phyloP scores from a whole-genome alignment of 2,329 filamentous ascomycete species.

The Aspergillus neoniger region DNA sequence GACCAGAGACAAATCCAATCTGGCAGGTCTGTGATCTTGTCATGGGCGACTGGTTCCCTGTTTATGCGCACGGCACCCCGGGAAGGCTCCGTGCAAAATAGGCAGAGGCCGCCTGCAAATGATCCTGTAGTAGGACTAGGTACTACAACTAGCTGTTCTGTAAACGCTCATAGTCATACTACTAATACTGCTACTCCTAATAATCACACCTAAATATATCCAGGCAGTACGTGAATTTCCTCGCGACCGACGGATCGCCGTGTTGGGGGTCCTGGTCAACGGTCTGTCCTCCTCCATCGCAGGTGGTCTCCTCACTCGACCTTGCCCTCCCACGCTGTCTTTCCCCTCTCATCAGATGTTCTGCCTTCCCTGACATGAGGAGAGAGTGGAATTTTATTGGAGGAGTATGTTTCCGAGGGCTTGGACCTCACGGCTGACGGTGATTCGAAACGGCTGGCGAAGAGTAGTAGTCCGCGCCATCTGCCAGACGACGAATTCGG shows the following conservation, averaged over 20 bases:
- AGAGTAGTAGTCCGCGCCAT: slow-evolving; percentile 9
- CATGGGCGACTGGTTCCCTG: neutral
- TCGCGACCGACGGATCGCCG: neutral
- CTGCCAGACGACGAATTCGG: slow-evolving; percentile 13
- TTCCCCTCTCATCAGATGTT: neutral
- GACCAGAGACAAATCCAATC: neutral
- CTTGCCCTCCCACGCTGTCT: too few species aligned
- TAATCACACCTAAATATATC: too few species aligned
- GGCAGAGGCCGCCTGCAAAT: too few species aligned
- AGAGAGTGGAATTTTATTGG: slow-evolving; percentile 13
- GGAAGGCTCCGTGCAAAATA: too few species aligned
- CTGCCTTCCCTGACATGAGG: neutral
- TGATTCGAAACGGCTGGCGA: slow-evolving; percentile 12
- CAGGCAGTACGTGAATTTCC: too few species aligned
- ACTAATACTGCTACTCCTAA: neutral
- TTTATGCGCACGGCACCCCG: neutral
- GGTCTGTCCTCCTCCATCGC: neutral
- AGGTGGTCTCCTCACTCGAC: neutral
- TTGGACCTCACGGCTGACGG: slow-evolving; percentile 18
- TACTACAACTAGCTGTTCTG: too few species aligned
- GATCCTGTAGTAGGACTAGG: too few species aligned
- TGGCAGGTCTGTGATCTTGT: neutral
- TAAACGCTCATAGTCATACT: too few species aligned
- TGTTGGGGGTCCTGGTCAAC: neutral
- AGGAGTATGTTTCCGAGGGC: slow-evolving; percentile 21